Conservation (phyloP, 2,329 filamentous ascomycete species). For the Xylaria sp. region DNA sequence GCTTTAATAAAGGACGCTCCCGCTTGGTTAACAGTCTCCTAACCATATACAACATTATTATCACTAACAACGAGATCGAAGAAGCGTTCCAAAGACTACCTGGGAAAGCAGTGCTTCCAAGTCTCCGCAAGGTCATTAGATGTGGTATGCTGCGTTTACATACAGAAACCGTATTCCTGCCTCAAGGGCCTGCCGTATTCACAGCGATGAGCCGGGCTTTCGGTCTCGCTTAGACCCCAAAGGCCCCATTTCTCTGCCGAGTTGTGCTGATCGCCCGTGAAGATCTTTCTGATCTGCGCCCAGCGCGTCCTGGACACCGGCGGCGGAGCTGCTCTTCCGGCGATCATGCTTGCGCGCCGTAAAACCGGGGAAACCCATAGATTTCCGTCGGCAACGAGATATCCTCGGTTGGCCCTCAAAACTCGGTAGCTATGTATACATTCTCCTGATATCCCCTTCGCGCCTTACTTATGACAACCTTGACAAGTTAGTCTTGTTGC, state of each 20-base stretch:
- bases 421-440: too few relatives aligned
- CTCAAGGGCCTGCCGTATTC: background rate
- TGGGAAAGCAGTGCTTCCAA: too few relatives aligned
- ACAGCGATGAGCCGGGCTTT: constrained; percentile 28
- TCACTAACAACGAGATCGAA: too few relatives aligned
- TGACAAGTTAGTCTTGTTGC: too few relatives aligned
- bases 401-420: constrained; percentile 46
- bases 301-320: constrained; percentile 60
- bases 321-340: constrained; percentile 52
- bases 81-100: too few relatives aligned
- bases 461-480: too few relatives aligned
- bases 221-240: constrained; percentile 31
- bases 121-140: too few relatives aligned
- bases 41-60: too few relatives aligned
- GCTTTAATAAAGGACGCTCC: constrained; percentile 85
- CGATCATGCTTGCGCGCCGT: constrained; percentile 60
- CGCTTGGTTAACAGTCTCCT: constrained; percentile 81
- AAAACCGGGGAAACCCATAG: constrained; percentile 71
- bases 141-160: too few relatives aligned
- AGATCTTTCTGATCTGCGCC: constrained; percentile 48
- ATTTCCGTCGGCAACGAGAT: constrained; percentile 63
- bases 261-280: constrained; percentile 28
- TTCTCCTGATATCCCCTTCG: too few relatives aligned
- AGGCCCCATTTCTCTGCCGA: constrained; percentile 28
- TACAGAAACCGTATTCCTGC: too few relatives aligned